phyloP scores from a whole-genome alignment of 2,329 filamentous ascomycete genomes.

The Elsinoe necatrix region DNA sequence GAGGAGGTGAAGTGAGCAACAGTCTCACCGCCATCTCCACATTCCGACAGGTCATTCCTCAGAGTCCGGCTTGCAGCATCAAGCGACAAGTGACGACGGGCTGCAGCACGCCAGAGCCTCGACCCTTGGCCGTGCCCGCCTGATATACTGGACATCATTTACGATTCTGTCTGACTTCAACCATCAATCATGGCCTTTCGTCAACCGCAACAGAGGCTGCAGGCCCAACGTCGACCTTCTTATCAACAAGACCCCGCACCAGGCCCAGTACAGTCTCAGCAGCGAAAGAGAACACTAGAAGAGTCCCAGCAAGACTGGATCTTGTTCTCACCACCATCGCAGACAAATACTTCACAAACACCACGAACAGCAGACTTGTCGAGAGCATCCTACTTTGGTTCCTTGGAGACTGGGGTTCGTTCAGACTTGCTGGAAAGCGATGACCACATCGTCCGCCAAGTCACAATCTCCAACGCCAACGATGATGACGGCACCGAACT shows the following conservation, averaged over 20 bases:
- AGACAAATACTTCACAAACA: constrained; percentile 60
- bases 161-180: neutral
- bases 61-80: neutral
- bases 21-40: constrained; percentile 12
- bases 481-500: constrained; percentile 69
- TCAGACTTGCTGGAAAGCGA: constrained; percentile 46
- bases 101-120: neutral
- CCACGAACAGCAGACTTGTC: constrained; percentile 62
- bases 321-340: constrained; percentile 67
- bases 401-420: constrained; percentile 59
- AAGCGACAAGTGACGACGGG: neutral
- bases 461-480: constrained; percentile 36
- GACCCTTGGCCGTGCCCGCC: neutral
- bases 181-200: constrained; percentile 26
- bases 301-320: constrained; percentile 93
- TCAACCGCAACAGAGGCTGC: constrained; percentile 28
- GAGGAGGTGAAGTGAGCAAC: neutral
- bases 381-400: constrained; percentile 71
- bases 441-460: constrained; percentile 35
- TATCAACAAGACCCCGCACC: constrained; percentile 16
- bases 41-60: constrained; percentile 9
- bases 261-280: constrained; percentile 25
- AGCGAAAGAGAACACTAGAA: constrained; percentile 44
- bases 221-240: constrained; percentile 22
- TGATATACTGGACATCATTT: constrained; percentile 2